Percentiles rank a stretch among this genome's conserved stretches.
Evolutionary conservation across 495 filamentous ascomycete species (phyloP).

Genomic region (Neurospora sp.): DNA sequence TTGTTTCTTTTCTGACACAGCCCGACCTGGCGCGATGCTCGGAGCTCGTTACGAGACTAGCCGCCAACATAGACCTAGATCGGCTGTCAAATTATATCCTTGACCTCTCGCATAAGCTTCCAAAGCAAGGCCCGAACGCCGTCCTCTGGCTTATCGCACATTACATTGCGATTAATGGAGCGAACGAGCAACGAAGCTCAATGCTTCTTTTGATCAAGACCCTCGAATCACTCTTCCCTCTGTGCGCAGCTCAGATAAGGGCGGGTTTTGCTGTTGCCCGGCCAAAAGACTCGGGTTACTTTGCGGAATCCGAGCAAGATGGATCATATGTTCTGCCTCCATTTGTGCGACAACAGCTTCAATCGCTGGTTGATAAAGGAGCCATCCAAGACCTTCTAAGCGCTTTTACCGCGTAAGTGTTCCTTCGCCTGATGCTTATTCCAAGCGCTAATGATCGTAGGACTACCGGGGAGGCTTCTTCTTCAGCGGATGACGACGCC

Average conservation of each 20-base stretch:
- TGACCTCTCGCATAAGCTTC: background rate
- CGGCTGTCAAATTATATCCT: slow-evolving; percentile 17
- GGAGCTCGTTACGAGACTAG: slow-evolving; percentile 9
- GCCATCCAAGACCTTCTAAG: slow-evolving; percentile 31
- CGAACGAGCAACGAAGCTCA: slow-evolving; percentile 16
- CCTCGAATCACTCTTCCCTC: slow-evolving; percentile 16
- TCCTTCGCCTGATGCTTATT: slow-evolving; percentile 4
- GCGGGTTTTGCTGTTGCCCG: slow-evolving; percentile 5
- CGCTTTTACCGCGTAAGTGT: slow-evolving; percentile 28
- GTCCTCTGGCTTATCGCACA: slow-evolving; percentile 72
- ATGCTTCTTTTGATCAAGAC: slow-evolving; percentile 12
- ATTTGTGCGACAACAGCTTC: slow-evolving; percentile 22
- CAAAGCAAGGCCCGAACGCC: slow-evolving; percentile 8
- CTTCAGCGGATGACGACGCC: slow-evolving; percentile 45
- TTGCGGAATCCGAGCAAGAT: slow-evolving; percentile 3
- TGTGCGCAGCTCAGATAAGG: slow-evolving; percentile 15
- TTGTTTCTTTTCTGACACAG: slow-evolving; percentile 26
- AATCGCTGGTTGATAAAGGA: slow-evolving; percentile 27
- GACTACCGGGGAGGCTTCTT: slow-evolving; percentile 15
- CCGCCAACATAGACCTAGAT: slow-evolving; percentile 12
- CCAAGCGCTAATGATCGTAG: slow-evolving; percentile 14
- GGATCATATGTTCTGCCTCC: slow-evolving; percentile 14
- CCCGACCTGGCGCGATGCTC: slow-evolving; percentile 13
- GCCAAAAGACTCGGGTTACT: slow-evolving; percentile 1
- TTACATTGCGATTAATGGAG: slow-evolving; percentile 63